A percentile compares a stretch with the other conserved stretches of the same genome.
These are phyloP conservation scores for Plasmodium relictum DNA, from an alignment of 169 alveolate species.

Conservation along the genomic window DNA sequence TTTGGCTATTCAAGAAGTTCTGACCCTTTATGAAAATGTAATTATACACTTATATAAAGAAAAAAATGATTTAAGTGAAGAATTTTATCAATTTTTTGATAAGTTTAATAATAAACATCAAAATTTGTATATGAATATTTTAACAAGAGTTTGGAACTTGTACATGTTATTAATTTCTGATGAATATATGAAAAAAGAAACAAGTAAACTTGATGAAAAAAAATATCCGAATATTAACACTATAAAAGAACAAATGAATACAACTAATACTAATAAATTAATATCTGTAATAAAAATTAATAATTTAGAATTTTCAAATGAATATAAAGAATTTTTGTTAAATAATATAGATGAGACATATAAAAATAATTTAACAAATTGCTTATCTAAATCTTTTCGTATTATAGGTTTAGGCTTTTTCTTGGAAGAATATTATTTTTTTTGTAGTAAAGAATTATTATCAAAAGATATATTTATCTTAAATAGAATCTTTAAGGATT, in stretches of 20 bases:
- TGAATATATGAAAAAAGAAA: constrained; percentile 28
- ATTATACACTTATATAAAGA: constrained; percentile 65
- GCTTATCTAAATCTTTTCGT: constrained; percentile 35
- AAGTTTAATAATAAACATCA: constrained; percentile 60
- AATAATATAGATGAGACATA: constrained; percentile 20
- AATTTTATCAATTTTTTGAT: constrained; percentile 53
- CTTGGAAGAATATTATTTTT: constrained; percentile 68
- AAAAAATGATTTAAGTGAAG: constrained; percentile 47
- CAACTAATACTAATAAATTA: background rate
- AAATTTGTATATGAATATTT: constrained; percentile 13
- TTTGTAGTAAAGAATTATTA: constrained; percentile 38
- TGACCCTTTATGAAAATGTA: constrained; percentile 53
- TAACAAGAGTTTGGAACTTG: constrained; percentile 57
- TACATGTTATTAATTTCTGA: constrained; percentile 68
- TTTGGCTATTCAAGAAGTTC: constrained; percentile 35
- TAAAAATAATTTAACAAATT: constrained; percentile 26
- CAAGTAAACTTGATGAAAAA: too few species aligned
- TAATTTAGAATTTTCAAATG: constrained; percentile 51
- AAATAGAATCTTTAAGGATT: constrained; percentile 50
- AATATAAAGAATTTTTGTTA: constrained; percentile 28
- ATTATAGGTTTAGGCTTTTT: constrained; percentile 45
- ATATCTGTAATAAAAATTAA: constrained; percentile 22
- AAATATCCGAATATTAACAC: too few species aligned
- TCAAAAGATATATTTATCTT: constrained; percentile 56
- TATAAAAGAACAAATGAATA: background rate